Base-by-base conservation (phyloP, 176 grass and related monocot species). In the Aegilops bicornis region DNA sequence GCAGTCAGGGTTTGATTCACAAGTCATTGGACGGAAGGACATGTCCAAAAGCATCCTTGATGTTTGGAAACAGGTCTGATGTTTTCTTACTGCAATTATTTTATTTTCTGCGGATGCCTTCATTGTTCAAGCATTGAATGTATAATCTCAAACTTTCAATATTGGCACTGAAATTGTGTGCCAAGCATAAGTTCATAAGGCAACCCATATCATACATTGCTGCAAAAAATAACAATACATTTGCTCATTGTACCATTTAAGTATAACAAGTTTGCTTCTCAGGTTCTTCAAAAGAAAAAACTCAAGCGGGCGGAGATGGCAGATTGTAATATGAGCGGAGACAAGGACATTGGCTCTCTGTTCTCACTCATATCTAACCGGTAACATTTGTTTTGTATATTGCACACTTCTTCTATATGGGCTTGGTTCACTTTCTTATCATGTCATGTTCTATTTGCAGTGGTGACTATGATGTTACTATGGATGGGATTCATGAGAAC, bases 401-500 rank as follows among this genome's bases (percentile, higher is more conserved):
- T 84, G 70, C 27, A 22, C 83, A 80, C 33, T 69, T 85, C 31
- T 86, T 89, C 36, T 86, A 33, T 48, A 56, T 82, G 20, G 29
- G 76, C 37, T 71, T 52, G 77, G 10, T 73, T 73, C 67, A 64
- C 15, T 82, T 79, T 52, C 50, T 74, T 78, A 68, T 67, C 69
- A 79, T 13, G 43, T 86, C 22, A 70, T 42, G 71, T 79, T 79
- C 20, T 60, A 84, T 82, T 76, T 80, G 83, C 87, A 98, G 96
- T 84, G 93, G 96, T 43, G 93, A 98, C 83, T 95, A 98, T 88
- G 96, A 95, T 67, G 78, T 94, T 91, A 95, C 96, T 29, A 94
- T 98, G 96, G 96, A 98, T 86, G 96, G 96, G 56, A 98, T 98
- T 81, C 91, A 95, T 72, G 96, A 98, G 84, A 98, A 98, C 69